phyloP scores from a whole-genome alignment of 2,329 filamentous ascomycete genomes.

The Cytospora piceicola region DNA sequence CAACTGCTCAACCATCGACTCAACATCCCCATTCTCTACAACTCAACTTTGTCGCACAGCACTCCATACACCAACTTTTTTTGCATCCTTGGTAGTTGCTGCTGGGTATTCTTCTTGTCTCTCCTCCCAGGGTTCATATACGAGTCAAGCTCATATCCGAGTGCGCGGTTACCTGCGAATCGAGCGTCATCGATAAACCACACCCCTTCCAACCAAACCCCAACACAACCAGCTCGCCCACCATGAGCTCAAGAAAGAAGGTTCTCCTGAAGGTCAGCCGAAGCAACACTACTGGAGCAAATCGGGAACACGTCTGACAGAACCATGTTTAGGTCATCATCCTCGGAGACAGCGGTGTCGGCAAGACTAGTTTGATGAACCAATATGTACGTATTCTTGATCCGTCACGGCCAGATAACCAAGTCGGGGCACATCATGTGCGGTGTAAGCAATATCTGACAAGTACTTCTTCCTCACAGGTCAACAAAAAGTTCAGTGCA shows the following conservation, averaged over 20 bases:
- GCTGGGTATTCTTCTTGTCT: not conserved
- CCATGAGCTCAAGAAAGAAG: conserved; percentile 85
- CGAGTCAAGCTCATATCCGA: conserved; percentile 13
- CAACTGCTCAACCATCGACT: not conserved
- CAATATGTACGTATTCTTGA: conserved; percentile 82
- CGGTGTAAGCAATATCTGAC: conserved; percentile 15
- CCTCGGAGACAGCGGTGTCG: conserved; percentile 96
- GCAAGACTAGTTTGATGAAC: conserved; percentile 99
- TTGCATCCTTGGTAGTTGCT: not conserved
- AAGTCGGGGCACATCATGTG: not conserved
- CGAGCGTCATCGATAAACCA: conserved; percentile 18
- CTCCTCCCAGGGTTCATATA: not conserved
- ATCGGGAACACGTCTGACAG: conserved; percentile 28
- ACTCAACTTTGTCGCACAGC: not conserved
- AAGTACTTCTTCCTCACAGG: conserved; percentile 56
- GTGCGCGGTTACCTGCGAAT: conserved; percentile 3
- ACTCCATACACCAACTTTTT: not conserved
- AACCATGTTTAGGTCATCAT: conserved; percentile 79
- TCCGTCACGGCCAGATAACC: conserved; percentile 17
- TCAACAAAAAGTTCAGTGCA: conserved; percentile 99
- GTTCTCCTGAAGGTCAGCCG: conserved; percentile 77
- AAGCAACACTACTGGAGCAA: conserved; percentile 1
- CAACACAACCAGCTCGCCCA: conserved; percentile 35
- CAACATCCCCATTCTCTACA: conserved; percentile 1
- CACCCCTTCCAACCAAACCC: not conserved